Evolutionary conservation across 2,329 filamentous ascomycete genomes (phyloP), one percentile per base, ranked within the genome.

Genomic region (Ophiostoma novo-ulmi): DNA sequence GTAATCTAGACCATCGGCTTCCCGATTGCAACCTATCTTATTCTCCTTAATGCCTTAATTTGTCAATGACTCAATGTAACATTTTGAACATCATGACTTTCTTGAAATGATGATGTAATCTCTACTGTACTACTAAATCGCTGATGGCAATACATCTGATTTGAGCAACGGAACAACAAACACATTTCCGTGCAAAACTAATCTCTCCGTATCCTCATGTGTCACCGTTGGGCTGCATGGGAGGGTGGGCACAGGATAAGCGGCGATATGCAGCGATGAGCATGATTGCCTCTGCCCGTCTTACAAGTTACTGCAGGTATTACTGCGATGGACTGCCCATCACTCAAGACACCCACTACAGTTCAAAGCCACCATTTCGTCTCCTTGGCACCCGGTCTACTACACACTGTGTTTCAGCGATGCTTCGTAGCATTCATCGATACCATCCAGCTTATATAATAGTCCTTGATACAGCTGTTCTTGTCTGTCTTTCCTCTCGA

Each of bases 251-350:
- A 58, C 4, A 58, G 52, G 52, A 58, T 58, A 58, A 26, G 52
- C 52, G 22, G 52, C 52, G 52, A 58, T 20, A 48, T 48, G 44
- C 52, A 58, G 52, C 11, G 52, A 58, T 58, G 52, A 58, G 52
- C 52, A 26, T 31, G 52, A 58, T 58, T 17, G 52, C 10, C 52
- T 44, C 39, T 8, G 52, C 11, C 26, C 52, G 26, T 58, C 52
- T 58, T 26, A 26, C 52, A n/a, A 17, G 44, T 26, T 11, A 58
- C 22, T 58, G 52, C 4, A 58, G 14, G 52, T 58, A 58, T 58
- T 22, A 58, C 52, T 10, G 52, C 13, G n/a, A 58, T 26, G 22
- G 52, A 58, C 52, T 10, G 52, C 52, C 52, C 17, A 31, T 31
- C 52, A 58, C n/a, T 13, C 52, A 58, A 44, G 39, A 44, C 39